These are phyloP conservation scores for Rutstroemia sp. DNA, from an alignment of 2,329 filamentous ascomycete genomes.

Conservation along the genomic window DNA sequence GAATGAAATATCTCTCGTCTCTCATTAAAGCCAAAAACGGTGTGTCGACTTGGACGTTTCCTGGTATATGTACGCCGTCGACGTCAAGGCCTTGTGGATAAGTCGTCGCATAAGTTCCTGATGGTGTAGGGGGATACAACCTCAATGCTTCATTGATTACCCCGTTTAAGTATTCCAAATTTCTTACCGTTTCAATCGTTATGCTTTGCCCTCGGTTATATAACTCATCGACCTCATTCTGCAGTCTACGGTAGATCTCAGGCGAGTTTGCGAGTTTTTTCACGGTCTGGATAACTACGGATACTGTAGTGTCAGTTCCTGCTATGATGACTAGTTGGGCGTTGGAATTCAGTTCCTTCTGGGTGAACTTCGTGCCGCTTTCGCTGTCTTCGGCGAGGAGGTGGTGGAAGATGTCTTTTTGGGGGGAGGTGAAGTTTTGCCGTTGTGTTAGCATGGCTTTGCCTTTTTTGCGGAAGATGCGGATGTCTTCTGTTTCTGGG, in stretches of 20 bases:
- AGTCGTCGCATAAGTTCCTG: conserved; percentile 10
- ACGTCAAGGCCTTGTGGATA: conserved; percentile 10
- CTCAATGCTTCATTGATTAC: conserved; percentile 13
- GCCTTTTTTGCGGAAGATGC: conserved; percentile 8
- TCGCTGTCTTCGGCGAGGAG: conserved; percentile 8
- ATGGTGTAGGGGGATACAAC: conserved; percentile 11
- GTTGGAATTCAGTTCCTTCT: conserved; percentile 13
- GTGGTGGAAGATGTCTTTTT: conserved; percentile 15
- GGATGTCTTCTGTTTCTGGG: conserved; percentile 9
- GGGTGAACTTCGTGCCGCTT: conserved; percentile 9
- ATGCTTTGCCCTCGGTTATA: not conserved
- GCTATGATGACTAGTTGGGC: conserved; percentile 14
- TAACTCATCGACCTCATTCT: conserved; percentile 10
- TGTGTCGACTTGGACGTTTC: conserved; percentile 12
- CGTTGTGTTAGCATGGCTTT: conserved; percentile 11
- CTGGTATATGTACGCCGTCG: conserved; percentile 7
- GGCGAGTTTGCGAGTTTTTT: conserved; percentile 3
- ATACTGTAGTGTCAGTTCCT: conserved; percentile 11
- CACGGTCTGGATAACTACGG: conserved; percentile 5
- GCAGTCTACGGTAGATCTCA: conserved; percentile 10
- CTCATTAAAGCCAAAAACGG: conserved; percentile 12
- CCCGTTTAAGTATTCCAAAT: conserved; percentile 13
- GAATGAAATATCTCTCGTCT: conserved; percentile 14
- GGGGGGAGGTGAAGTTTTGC: conserved; percentile 7
- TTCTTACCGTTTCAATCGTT: conserved; percentile 6